These are phyloP conservation scores for Baorangia bicolor DNA, from an alignment of 768 basidiomycete genomes.

Conservation along the genomic window DNA sequence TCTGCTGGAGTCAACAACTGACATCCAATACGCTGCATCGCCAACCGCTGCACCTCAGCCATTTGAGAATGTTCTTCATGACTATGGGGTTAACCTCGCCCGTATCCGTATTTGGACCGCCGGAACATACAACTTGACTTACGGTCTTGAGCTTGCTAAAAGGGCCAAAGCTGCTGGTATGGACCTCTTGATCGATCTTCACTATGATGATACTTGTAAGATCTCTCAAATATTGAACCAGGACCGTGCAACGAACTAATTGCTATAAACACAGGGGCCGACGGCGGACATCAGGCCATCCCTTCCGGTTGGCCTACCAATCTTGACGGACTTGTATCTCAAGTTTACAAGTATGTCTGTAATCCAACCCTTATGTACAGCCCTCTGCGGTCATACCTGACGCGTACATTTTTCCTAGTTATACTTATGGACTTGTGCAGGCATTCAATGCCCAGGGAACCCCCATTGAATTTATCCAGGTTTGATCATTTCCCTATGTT, in stretches of 20 bases:
- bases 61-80: slow-evolving; percentile 7
- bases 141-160: slow-evolving; percentile 11
- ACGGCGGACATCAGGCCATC: slow-evolving; percentile 6
- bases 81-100: slow-evolving; percentile 14
- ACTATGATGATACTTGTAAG: slow-evolving; percentile 13
- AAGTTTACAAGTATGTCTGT: slow-evolving; percentile 4
- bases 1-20: slow-evolving; percentile 8
- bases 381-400: neutral
- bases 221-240: neutral
- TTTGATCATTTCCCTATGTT: neutral
- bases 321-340: slow-evolving; percentile 7
- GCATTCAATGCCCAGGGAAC: slow-evolving; percentile 10
- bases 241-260: neutral
- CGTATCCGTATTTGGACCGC: slow-evolving; percentile 13
- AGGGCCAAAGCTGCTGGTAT: slow-evolving; percentile 13
- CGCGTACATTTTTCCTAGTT: neutral
- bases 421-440: slow-evolving; percentile 5
- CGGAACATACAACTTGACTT: slow-evolving; percentile 9
- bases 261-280: slow-evolving; percentile 1
- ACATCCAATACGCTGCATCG: neutral
- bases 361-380: too few species aligned
- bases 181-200: slow-evolving; percentile 10
- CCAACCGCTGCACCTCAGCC: neutral
- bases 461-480: slow-evolving; percentile 10
- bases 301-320: slow-evolving; percentile 15